Conservation (phyloP, 495 filamentous ascomycete genomes). For the Daldinia bambusicola region DNA sequence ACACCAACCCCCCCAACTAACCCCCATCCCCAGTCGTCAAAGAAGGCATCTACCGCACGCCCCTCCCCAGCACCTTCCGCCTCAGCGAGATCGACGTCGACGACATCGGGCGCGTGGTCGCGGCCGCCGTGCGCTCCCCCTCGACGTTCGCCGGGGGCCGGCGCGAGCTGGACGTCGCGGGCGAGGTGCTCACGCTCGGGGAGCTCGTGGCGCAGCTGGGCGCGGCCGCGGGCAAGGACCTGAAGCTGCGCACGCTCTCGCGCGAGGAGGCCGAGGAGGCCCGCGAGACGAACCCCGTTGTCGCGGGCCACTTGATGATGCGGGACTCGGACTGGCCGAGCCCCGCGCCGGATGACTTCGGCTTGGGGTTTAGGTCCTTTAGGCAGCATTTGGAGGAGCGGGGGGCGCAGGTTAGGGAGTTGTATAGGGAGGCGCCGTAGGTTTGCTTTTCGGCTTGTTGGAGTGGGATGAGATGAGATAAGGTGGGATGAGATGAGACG, state of each 20-base stretch:
- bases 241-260: slow-evolving; percentile 17
- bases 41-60: slow-evolving; percentile 54
- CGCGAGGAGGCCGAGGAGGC: slow-evolving; percentile 20
- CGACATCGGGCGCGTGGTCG: slow-evolving; percentile 72
- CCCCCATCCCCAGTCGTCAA: background rate
- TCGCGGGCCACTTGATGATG: slow-evolving; percentile 22
- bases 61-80: slow-evolving; percentile 51
- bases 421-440: slow-evolving; percentile 26
- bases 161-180: background rate
- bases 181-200: background rate
- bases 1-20: no score
- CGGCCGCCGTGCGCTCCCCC: slow-evolving; percentile 61
- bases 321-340: background rate
- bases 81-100: slow-evolving; percentile 64
- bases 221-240: slow-evolving; percentile 25
- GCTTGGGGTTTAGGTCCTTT: slow-evolving; percentile 24
- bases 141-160: slow-evolving; percentile 40
- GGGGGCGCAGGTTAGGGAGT: slow-evolving; percentile 16
- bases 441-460: no score
- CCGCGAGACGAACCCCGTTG: background rate
- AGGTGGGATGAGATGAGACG: background rate
- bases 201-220: slow-evolving; percentile 2
- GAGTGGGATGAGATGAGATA: background rate
- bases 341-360: slow-evolving; percentile 15
- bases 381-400: slow-evolving; percentile 13